These are phyloP conservation scores for Talaromyces amestolkiae DNA, from an alignment of 2,329 filamentous ascomycete species.

Conservation along the genomic window DNA sequence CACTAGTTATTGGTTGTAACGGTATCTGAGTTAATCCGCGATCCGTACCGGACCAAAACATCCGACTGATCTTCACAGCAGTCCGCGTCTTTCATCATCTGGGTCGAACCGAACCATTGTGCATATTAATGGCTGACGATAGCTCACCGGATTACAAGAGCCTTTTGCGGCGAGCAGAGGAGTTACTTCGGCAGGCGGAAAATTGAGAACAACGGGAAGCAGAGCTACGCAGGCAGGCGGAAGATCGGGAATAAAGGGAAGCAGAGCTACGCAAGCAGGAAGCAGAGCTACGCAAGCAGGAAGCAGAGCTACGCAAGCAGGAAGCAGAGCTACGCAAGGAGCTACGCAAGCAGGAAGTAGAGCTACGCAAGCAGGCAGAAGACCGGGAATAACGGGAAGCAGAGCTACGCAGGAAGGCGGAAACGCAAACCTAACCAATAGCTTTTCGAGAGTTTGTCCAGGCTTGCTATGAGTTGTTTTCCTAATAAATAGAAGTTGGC, in stretches of 20 bases:
- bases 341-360: no score
- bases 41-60: no score
- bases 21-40: no score
- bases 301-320: no score
- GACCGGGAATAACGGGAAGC: no score
- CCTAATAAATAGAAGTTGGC: slow-evolving; percentile 24
- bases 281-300: no score
- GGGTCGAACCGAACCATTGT: neutral
- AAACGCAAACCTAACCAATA: slow-evolving; percentile 21
- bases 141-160: neutral
- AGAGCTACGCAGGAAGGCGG: neutral
- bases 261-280: neutral
- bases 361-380: no score
- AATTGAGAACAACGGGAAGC: neutral
- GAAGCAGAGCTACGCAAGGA: no score
- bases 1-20: neutral
- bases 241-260: neutral
- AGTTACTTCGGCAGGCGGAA: neutral
- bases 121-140: neutral
- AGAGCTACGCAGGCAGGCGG: no score
- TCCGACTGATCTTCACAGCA: no score
- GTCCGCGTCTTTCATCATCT: no score
- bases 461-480: slow-evolving; percentile 26
- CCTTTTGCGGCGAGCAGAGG: neutral
- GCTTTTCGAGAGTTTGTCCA: slow-evolving; percentile 25